These are phyloP conservation scores for Solanum pennellii DNA, from an alignment of 257 asterid species.

Conservation along the genomic window DNA sequence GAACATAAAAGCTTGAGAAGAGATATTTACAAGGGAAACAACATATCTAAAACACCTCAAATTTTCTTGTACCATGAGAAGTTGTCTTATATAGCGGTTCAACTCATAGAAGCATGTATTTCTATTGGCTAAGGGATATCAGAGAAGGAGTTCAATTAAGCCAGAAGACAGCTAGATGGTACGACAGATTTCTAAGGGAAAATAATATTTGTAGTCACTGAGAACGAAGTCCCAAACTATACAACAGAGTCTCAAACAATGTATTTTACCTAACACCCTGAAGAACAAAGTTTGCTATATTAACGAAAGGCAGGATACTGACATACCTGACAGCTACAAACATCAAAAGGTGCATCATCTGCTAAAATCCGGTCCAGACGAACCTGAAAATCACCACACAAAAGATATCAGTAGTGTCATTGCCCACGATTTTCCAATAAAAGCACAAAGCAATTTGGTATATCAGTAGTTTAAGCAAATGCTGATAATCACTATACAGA, in stretches of 20 bases:
- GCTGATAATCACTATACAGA: neutral
- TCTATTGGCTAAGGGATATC: neutral
- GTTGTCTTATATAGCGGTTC: neutral
- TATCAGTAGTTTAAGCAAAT: neutral
- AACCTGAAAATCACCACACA: slow-evolving; percentile 34
- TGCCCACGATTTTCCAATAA: neutral
- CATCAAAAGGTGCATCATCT: slow-evolving; percentile 89
- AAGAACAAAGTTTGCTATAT: neutral
- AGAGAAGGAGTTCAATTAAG: neutral
- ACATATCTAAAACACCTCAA: neutral
- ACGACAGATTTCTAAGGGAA: neutral
- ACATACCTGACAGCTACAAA: slow-evolving; percentile 93
- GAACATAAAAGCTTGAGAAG: neutral
- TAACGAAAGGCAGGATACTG: neutral
- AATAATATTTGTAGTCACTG: neutral
- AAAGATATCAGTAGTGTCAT: neutral
- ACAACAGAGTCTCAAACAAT: neutral
- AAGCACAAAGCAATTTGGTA: neutral
- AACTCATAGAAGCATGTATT: neutral
- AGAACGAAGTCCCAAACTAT: neutral
- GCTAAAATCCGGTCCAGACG: slow-evolving; percentile 64
- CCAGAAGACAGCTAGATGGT: neutral
- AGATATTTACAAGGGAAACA: neutral
- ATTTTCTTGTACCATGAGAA: neutral
- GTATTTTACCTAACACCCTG: neutral